These are phyloP conservation scores for Pseudogymnoascus sp. DNA, from an alignment of 2,329 filamentous ascomycete genomes.

Conservation along the genomic window DNA sequence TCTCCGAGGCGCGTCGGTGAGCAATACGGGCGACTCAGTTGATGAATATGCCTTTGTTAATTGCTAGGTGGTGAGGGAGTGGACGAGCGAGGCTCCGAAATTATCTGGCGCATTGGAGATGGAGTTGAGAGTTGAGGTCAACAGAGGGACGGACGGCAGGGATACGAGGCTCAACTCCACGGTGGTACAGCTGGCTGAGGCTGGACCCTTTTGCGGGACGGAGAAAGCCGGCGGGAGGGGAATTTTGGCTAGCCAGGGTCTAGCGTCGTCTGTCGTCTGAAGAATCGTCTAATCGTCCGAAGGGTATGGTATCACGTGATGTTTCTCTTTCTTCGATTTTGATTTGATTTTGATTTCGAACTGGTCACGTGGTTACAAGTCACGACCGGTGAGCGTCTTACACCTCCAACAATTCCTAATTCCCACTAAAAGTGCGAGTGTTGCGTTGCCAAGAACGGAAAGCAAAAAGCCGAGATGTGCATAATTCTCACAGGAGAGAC, in stretches of 20 bases:
- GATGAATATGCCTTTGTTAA: not conserved
- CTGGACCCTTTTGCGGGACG: not conserved
- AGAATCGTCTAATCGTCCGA: not conserved
- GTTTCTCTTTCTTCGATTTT: too few relatives aligned
- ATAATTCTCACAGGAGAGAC: not conserved
- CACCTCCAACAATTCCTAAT: not conserved
- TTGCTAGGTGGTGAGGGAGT: not conserved
- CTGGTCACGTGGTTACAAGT: not conserved
- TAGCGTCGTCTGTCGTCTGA: not conserved
- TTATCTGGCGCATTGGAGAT: not conserved
- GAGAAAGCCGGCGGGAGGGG: slow-evolving; percentile 3
- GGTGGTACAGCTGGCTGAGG: not conserved
- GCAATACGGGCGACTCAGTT: not conserved
- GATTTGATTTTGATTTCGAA: too few relatives aligned
- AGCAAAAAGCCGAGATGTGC: not conserved
- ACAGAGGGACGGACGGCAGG: not conserved
- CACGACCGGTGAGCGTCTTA: too few relatives aligned
- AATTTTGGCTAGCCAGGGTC: not conserved
- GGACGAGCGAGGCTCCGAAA: not conserved
- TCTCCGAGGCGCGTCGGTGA: not conserved
- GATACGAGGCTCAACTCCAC: not conserved
- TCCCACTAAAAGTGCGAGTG: too few relatives aligned
- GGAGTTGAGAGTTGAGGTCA: not conserved
- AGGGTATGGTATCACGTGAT: not conserved
- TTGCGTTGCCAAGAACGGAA: not conserved